Conservation (phyloP, 139 green algal genomes). For the Picochlorum sp. region DNA sequence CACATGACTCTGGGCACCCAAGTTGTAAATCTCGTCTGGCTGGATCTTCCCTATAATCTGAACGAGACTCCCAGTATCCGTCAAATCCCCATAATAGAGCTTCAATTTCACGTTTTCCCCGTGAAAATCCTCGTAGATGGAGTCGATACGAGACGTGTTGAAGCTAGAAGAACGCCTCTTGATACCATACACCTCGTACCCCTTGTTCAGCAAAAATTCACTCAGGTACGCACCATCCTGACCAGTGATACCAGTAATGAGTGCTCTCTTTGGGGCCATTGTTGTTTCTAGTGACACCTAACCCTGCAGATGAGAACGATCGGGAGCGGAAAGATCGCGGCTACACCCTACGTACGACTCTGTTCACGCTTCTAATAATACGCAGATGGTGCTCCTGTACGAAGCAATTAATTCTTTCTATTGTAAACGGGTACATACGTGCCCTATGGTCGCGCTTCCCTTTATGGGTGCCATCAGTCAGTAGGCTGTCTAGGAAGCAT, state of each 20-base stretch:
- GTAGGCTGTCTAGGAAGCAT: no score
- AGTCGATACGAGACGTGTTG: conserved; percentile 54
- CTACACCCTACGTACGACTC: no score
- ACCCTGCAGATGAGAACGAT: no score
- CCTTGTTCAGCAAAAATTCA: conserved; percentile 60
- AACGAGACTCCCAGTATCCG: conserved; percentile 38
- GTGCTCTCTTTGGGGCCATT: conserved; percentile 26
- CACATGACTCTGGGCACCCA: conserved; percentile 67
- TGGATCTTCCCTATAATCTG: conserved; percentile 26
- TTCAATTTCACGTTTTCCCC: conserved; percentile 20
- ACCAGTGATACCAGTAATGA: conserved; percentile 62
- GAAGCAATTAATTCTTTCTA: no score
- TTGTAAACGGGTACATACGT: no score
- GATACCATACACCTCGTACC: conserved; percentile 66
- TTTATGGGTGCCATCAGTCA: no score
- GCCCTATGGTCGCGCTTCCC: no score
- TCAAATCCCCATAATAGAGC: conserved; percentile 59
- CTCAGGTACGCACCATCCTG: conserved; percentile 51
- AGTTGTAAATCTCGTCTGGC: conserved; percentile 71
- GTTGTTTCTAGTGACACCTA: background rate
- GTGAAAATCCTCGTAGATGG: conserved; percentile 34
- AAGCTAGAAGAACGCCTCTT: conserved; percentile 44
- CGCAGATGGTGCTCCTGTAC: no score
- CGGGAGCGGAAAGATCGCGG: no score
- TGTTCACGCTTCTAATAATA: no score